Base-by-base conservation (phyloP, 169 alveolate genomes). In the Plasmodium fragile region DNA sequence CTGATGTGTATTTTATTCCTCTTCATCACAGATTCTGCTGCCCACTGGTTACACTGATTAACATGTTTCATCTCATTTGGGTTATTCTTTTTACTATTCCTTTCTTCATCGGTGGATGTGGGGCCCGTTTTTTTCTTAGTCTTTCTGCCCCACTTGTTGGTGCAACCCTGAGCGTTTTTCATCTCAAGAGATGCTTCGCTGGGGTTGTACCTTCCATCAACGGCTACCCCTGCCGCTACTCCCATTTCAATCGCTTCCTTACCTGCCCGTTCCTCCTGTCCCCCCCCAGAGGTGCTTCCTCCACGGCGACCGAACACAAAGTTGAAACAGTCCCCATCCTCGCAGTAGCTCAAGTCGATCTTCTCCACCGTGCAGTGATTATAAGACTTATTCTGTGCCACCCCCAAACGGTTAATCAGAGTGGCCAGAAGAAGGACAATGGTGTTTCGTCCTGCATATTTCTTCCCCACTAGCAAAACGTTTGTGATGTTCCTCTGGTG, bases 361-460 rank as follows among this genome's bases (percentile, higher is more conserved):
- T 25, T 73, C 65, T 85, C 85, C 28, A 85, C 22, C 13, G 32
- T 36, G 25, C 92, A 83, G n/a, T 43, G 16, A 13, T 83, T 43
- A 22, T 69, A 83, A 25, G 32, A 0, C n/a, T 36, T 39, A 4
- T 18, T 25, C n/a, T 53, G 18, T 5, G 18, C 52, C n/a, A 22
- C 7, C 45, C 34, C 43, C 45, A 85, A n/a, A 28, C 59, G 39
- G 18, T 53, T 52, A 52, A 85, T 52, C 34, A 85, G 18, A n/a
- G 41, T 13, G 8, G 55, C 59, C 65, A 85, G 7, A 5, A 85
- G 2, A 73, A 13, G 25, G 69, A 85, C 45, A 18, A 85, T 85
- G n/a, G 70, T 85, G 69, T 11, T 85, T 13, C 59, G 6, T 4
- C 93, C 93, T 8, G 93, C 36, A 53, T 18, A 85, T n/a, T 75